Evolutionary conservation across 495 filamentous ascomycete species (phyloP), one percentile per base, ranked within the genome.

Genomic region (Letharia columbiana): DNA sequence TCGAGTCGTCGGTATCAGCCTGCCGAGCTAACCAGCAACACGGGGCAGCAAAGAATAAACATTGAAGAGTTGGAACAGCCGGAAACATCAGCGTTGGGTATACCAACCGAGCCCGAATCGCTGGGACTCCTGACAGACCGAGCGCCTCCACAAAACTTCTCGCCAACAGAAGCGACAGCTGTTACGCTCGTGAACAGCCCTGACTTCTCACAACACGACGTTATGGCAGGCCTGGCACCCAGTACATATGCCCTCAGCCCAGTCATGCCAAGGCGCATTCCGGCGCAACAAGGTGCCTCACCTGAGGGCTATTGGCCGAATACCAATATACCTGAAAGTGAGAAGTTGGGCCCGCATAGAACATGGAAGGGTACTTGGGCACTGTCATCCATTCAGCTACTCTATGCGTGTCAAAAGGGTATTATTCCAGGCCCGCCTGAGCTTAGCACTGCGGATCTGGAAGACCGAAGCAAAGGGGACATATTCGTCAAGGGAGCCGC

Each of bases 401-500:
- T 52, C 23, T 65, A 68, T 49, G 66, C 66, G 15, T 63, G 42
- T n/a, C 35, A 40, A 9, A 62, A 62, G 47, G 37, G 60, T 39
- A 45, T 67, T n/a, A 67, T 67, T 2, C 20, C 20, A 33, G 39
- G 18, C 18, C 57, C 57, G 12, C 66, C 66, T 12, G 12, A 47
- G 35, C 42, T 68, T 28, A 35, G 50, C 35, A 41, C 35, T 31
- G 41, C 41, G n/a, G 23, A 64, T 12, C 45, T 68, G 4, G 56
- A 68, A 35, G 60, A 69, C 33, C 50, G 65, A 45, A 39, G 39
- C 45, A 72, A 69, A 61, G 66, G 67, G 28, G 74, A 77, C 54
- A 20, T 67, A 17, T 58, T 76, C 42, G 68, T 73, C 62, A 75
- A 75, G 63, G 31, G 56, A 45, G 54, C 73, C 7, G 72, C 75